Base-by-base conservation (phyloP, 306 rosid genomes). In the Sphenostylis stenocarpa region DNA sequence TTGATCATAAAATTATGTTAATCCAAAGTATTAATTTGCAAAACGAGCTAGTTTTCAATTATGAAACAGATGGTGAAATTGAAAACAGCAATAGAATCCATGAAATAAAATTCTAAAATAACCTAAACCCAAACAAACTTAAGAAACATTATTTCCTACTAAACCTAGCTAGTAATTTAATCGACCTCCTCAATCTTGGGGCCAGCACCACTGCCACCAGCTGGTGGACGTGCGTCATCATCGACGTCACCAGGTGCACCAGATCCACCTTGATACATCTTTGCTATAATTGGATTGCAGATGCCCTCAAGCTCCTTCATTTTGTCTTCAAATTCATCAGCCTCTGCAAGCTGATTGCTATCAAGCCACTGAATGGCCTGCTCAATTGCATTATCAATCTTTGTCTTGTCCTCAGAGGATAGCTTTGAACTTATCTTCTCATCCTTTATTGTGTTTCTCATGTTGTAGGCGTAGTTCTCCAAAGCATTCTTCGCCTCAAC, bases 141-240 rank as follows among this genome's bases (percentile, higher is more conserved):
- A 39, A 28, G 7, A 33, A 57, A 5, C 19, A 70, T 55, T 48
- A 24, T 1, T 14, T 53, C 8, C 79, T 38, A 7, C 9, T 6
- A 17, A 52, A 4, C 7, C 51, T 1, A 38, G 34, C 53, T 7
- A 24, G 3, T 13, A 31, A 63, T 53, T 90, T 88, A 90, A 55
- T 90, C 90, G 4, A 91, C 93, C 86, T 91, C 91, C 80, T 91
- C 97, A 45, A 91, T 91, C 81, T 90, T 91, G 3, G 95, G 95
- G 43, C 93, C 93, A 75, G 89, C 90, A 66, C 89, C 93, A 5
- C 97, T 73, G 4, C 88, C 85, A 61, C 86, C 65, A 12, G 90
- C 73, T 7, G 92, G 86, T 29, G 87, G 89, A 23, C n/a, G n/a
- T n/a, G 57, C 88, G 53, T 88, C 95, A 23, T 87, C 91, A 60